phyloP scores from a whole-genome alignment of 2,329 filamentous ascomycete genomes.

The Colletotrichum falcatum region DNA sequence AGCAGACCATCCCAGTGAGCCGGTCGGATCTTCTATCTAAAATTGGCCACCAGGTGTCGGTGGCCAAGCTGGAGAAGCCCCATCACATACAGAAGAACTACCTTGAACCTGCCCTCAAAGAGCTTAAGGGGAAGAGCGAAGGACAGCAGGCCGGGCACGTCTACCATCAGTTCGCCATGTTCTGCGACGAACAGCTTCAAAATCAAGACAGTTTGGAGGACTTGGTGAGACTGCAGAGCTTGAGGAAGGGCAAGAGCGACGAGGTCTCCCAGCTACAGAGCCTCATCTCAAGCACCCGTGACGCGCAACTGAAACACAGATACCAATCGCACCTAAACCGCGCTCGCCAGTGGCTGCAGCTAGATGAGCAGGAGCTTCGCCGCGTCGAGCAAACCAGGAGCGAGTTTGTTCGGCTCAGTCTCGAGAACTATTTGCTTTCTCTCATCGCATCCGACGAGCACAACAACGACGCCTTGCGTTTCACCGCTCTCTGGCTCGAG shows the following conservation, averaged over 20 bases:
- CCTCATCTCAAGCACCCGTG: conserved; percentile 62
- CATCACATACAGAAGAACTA: conserved; percentile 91
- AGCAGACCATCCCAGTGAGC: conserved; percentile 78
- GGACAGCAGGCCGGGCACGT: conserved; percentile 86
- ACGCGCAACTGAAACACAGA: conserved; percentile 65
- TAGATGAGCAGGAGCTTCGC: conserved; percentile 89
- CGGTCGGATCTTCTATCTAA: conserved; percentile 86
- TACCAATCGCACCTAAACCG: conserved; percentile 74
- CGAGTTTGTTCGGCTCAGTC: conserved; percentile 86
- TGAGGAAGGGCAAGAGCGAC: conserved; percentile 83
- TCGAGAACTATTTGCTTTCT: conserved; percentile 93
- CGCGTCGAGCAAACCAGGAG: conserved; percentile 81
- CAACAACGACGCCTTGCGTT: conserved; percentile 89
- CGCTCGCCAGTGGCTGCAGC: conserved; percentile 88
- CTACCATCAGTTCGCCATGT: conserved; percentile 93
- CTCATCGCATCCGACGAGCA: conserved; percentile 88
- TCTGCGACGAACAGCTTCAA: conserved; percentile 94
- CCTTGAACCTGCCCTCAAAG: conserved; percentile 83
- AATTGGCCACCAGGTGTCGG: conserved; percentile 88
- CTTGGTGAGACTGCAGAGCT: conserved; percentile 80
- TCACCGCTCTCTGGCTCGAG: conserved; percentile 95
- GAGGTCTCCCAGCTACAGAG: conserved; percentile 81
- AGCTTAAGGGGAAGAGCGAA: conserved; percentile 76
- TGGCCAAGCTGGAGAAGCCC: conserved; percentile 90
- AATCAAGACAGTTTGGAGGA: conserved; percentile 88